Evolutionary conservation across 1,284 basidiomycete species (phyloP).

Genomic region (Gymnopus androsaceus): DNA sequence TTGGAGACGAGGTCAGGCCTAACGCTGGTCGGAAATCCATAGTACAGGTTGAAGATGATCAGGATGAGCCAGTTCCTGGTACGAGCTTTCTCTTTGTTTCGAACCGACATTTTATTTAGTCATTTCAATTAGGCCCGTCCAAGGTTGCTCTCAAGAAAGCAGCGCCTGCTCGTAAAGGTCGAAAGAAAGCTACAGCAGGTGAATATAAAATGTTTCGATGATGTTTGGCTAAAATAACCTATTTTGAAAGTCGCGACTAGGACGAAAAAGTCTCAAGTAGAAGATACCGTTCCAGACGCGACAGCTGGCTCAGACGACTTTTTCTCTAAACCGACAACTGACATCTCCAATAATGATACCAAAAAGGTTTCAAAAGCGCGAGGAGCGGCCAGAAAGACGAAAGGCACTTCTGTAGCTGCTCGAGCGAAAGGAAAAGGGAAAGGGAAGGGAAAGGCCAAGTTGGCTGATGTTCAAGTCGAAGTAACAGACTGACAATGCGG

Average conservation of each 20-base stretch:
- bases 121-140: constrained; percentile 2
- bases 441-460: not conserved
- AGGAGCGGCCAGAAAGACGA: not conserved
- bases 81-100: not conserved
- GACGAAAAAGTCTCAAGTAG: not conserved
- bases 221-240: too few relatives aligned
- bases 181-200: constrained; percentile 2
- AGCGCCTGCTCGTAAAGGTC: not conserved
- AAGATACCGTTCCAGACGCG: not conserved
- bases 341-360: not conserved
- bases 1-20: constrained; percentile 5
- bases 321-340: not conserved
- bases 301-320: not conserved
- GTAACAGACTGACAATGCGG: too few relatives aligned
- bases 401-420: not conserved
- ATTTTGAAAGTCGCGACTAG: not conserved
- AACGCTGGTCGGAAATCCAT: constrained; percentile 10
- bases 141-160: not conserved
- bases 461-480: too few relatives aligned
- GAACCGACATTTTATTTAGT: not conserved
- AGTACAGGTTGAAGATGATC: constrained; percentile 1
- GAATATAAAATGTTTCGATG: too few relatives aligned
- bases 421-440: not conserved
- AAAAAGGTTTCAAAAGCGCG: too few relatives aligned
- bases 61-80: constrained; percentile 9